A percentile compares a stretch with the other conserved stretches of the same genome.
Evolutionary conservation across 176 grass and related monocot genomes (phyloP).

Genomic region (Eremochloa ophiuroides): DNA sequence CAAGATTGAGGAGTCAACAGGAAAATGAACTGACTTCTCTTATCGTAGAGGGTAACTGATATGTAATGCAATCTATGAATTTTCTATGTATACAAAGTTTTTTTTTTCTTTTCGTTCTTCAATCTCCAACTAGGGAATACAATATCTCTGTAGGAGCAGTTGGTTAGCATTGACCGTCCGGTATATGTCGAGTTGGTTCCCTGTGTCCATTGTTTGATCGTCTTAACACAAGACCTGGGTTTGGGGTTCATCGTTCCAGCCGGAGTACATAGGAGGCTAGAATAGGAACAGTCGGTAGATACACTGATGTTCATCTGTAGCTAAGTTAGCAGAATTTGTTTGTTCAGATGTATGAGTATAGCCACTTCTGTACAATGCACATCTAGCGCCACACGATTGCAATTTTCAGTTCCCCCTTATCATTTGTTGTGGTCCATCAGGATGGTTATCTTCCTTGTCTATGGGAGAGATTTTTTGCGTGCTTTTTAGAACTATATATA

Average conservation of each 20-base stretch:
- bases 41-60: constrained; percentile 51
- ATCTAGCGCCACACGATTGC: not conserved
- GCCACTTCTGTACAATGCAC: not conserved
- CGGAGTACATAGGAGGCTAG: constrained; percentile 19
- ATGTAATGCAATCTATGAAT: not conserved
- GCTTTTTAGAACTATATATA: not conserved
- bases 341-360: not conserved
- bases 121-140: not conserved
- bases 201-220: not conserved
- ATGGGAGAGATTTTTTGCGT: not conserved
- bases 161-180: constrained; percentile 23
- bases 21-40: constrained; percentile 81
- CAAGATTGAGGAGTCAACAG: constrained; percentile 54
- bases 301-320: constrained; percentile 9
- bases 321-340: not conserved
- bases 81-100: not conserved
- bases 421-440: not conserved
- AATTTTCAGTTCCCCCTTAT: not conserved
- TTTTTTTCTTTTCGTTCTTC: not conserved
- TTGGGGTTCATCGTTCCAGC: not conserved
- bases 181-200: not conserved
- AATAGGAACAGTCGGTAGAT: not conserved
- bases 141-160: constrained; percentile 15
- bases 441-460: not conserved
- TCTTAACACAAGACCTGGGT: not conserved